Evolutionary conservation across 345 rosid genomes (phyloP), one percentile per base, ranked within the genome.

Genomic region (Populus euphratica): DNA sequence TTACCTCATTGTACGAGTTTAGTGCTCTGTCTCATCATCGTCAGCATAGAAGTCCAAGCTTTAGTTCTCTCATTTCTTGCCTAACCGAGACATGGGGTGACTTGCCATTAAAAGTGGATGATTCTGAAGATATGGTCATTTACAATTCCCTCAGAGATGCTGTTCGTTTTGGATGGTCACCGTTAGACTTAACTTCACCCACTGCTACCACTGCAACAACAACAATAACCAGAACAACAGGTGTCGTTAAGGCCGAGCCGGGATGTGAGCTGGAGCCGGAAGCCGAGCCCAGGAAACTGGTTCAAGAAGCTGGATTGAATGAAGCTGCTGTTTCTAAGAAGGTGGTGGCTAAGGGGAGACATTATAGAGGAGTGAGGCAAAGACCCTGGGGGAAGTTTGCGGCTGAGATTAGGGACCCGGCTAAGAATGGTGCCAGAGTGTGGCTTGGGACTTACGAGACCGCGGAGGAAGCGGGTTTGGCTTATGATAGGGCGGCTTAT

Each of bases 81-180:
- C 66, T 80, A 52, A 70, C 79, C 2, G 78, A 75, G 5, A 49
- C 38, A 6, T 80, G 83, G 83, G 83, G 89, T 23, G 90, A 83
- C 61, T 76, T 86, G 69, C 89, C 92, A 49, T 83, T 89, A 44
- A 85, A 85, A 68, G 76, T 89, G 23, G 82, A 89, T 70, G 92
- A 89, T 17, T 86, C 92, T 14, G 87, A 89, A 72, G 90, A 89
- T 81, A 87, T 86, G 90, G 83, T 85, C 72, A 78, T 89, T 18
- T 87, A 85, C 87, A 80, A 84, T 78, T 77, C 84, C 77, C 90
- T 87, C 72, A 76, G 81, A 27, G 87, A 89, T 39, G 92, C 92
- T 81, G 79, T 87, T 39, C 81, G 17, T 81, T 85, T 79, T 63
- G 89, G 90, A 44, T 87, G 92, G 92, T 80, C 89, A 9, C 90